phyloP scores from a whole-genome alignment of 345 rosid genomes.

The Eucalyptus sideroxylon region DNA sequence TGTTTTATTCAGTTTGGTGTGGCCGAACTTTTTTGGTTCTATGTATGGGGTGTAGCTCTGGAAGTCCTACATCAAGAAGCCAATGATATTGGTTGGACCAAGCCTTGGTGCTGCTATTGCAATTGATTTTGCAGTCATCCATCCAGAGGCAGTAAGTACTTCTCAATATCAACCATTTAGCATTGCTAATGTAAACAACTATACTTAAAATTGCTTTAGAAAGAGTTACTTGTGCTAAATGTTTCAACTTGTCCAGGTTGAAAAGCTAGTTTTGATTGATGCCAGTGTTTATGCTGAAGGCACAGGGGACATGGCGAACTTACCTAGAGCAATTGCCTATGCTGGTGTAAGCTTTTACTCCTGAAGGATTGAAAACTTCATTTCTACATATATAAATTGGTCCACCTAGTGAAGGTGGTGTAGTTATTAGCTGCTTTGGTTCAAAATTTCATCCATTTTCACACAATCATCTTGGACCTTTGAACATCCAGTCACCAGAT shows the following conservation, averaged over 20 bases:
- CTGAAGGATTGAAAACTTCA: background rate
- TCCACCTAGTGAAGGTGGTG: background rate
- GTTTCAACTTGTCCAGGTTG: constrained; percentile 30
- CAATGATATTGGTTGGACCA: constrained; percentile 80
- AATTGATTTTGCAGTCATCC: constrained; percentile 61
- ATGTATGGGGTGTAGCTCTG: constrained; percentile 42
- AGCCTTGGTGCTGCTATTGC: constrained; percentile 98
- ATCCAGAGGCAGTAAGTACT: constrained; percentile 77
- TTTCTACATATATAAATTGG: background rate
- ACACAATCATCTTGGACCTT: background rate
- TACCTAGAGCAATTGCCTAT: constrained; percentile 69
- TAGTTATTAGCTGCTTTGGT: background rate
- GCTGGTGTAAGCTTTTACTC: constrained; percentile 51
- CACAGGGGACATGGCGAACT: constrained; percentile 66
- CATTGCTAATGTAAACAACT: background rate
- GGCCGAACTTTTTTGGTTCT: background rate
- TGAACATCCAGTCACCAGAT: background rate
- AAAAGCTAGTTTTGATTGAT: constrained; percentile 68
- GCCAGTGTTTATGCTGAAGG: constrained; percentile 94
- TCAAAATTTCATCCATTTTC: background rate
- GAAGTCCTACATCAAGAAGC: constrained; percentile 70
- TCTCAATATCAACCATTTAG: background rate
- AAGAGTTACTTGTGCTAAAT: background rate
- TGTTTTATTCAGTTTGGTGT: background rate
- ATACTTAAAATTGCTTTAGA: background rate